Percentiles rank a stretch among this genome's conserved stretches.
Conservation (phyloP, 257 asterid species). For the Capsicum baccatum region DNA sequence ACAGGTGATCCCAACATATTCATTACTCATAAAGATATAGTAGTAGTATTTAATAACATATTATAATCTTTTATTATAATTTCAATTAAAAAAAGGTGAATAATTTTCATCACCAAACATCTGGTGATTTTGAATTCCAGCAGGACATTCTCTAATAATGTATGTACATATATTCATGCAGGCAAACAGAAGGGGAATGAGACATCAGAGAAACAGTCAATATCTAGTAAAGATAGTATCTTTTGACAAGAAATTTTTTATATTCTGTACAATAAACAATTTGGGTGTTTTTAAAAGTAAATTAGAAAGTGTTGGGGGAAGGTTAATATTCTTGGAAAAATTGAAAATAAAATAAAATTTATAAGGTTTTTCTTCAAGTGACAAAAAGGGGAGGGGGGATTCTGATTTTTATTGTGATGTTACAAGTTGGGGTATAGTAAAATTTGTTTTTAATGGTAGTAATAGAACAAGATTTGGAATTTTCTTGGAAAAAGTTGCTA, state of each 20-base stretch:
- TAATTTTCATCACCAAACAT: too few relatives aligned
- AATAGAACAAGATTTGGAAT: constrained; percentile 1
- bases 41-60: too few relatives aligned
- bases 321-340: neutral
- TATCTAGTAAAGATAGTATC: neutral
- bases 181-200: neutral
- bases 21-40: too few relatives aligned
- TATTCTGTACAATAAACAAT: neutral
- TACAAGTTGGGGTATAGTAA: neutral
- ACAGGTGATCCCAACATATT: too few relatives aligned
- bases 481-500: constrained; percentile 18
- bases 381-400: neutral
- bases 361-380: neutral
- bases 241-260: neutral
- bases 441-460: constrained; percentile 26
- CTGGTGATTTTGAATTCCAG: neutral
- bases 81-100: too few relatives aligned
- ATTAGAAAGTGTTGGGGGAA: neutral
- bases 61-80: too few relatives aligned
- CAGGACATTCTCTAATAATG: neutral
- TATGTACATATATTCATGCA: neutral
- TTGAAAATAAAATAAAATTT: neutral
- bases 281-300: constrained; percentile 9
- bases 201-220: neutral
- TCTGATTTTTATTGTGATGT: neutral